Percentiles rank a stretch among this genome's conserved stretches.
Conservation (phyloP, 2,329 filamentous ascomycete genomes). For the Thelonectria olida region DNA sequence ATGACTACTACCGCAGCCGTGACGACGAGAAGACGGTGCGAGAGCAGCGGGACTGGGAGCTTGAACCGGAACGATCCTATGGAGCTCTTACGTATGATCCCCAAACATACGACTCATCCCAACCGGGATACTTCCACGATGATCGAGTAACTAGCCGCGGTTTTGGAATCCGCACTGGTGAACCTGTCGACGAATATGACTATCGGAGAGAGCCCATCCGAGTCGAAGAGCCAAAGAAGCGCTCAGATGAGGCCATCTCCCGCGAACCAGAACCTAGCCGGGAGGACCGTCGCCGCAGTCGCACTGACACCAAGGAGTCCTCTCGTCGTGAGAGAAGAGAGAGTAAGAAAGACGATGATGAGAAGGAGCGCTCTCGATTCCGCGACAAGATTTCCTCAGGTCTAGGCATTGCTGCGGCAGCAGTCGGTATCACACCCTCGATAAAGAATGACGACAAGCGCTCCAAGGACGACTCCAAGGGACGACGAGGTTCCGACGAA, state of each 20-base stretch:
- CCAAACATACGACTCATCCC: constrained; percentile 16
- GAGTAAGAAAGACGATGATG: constrained; percentile 42
- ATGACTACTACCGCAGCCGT: constrained; percentile 59
- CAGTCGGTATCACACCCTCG: constrained; percentile 53
- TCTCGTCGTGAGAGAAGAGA: constrained; percentile 43
- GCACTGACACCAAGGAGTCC: constrained; percentile 38
- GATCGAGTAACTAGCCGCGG: constrained; percentile 58
- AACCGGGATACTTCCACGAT: constrained; percentile 51
- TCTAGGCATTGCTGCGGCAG: constrained; percentile 58
- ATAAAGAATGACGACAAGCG: constrained; percentile 53
- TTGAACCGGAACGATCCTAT: constrained; percentile 43
- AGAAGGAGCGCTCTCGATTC: constrained; percentile 52
- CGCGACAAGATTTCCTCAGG: constrained; percentile 60
- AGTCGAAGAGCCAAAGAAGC: constrained; percentile 40
- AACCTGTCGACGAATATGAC: constrained; percentile 48
- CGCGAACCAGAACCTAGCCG: constrained; percentile 42
- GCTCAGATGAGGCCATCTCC: constrained; percentile 43
- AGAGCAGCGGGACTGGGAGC: constrained; percentile 51
- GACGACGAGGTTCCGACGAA: constrained; percentile 45
- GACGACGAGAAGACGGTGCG: constrained; percentile 58
- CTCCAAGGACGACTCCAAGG: constrained; percentile 39
- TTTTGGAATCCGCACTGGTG: constrained; percentile 60
- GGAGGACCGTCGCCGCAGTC: constrained; percentile 41
- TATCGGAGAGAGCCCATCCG: constrained; percentile 52
- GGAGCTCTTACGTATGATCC: constrained; percentile 27